Evolutionary conservation across 257 asterid genomes (phyloP), one percentile per base, ranked within the genome.

Genomic region (Lantana camara): DNA sequence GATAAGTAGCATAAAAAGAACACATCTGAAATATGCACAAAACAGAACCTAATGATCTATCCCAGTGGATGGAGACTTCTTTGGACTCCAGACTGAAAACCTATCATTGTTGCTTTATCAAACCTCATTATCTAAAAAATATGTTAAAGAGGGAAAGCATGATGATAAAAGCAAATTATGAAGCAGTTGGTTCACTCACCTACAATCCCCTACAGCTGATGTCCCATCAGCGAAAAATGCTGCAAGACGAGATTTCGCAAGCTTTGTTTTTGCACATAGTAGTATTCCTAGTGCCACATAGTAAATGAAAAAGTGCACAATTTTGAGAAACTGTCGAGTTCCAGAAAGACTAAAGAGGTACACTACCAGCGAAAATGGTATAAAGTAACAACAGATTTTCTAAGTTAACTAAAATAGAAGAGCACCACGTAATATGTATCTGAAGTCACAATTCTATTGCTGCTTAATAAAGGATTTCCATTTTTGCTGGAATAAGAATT

Each of bases 221-320:
- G 99, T 90, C 65, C 95, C 97, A 67, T 88, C 95, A 47, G 99
- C 96, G 23, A 94, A 94, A 77, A 76, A 80, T 20, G 96, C 85
- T 40, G 99, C 89, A 62, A 94, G 91, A 75, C 82, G 73, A 71
- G 95, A 82, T 82, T 90, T 94, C 1, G 95, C 88, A 3, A 64
- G 75, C 81, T 85, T 86, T 47, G 95, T 85, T 74, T 90, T 94
- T 50, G 97, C 99, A 83, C 99, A 94, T 69, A 94, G 99, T 71
- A 94, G 77, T 71, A 94, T 64, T 63, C 99, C 99, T 93, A 72
- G 45, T 72, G 30, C 68, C 52, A 68, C 55, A 70, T 34, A 57
- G 15, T 23, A 69, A 68, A 47, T 32, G 54, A 40, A 42, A 75
- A 57, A 5, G 20, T 7, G 49, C 13, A 70, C 59, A 50, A 29